phyloP scores from a whole-genome alignment of 805 yeast species.

The Ogataea naganishii region DNA sequence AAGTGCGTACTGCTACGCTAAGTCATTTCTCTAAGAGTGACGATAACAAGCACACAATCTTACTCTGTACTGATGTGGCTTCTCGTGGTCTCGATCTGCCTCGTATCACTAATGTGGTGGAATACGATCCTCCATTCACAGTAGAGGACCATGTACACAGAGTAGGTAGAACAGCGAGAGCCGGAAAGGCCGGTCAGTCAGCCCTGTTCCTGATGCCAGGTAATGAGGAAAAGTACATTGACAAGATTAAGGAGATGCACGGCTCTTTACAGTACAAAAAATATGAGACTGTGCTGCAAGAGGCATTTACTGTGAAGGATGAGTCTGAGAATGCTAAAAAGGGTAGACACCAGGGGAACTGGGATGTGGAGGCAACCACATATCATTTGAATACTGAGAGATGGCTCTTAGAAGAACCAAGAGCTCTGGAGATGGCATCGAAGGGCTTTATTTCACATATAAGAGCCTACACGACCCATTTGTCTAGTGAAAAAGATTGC shows the following conservation, averaged over 20 bases:
- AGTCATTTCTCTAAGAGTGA: conserved; percentile 44
- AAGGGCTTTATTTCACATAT: conserved; percentile 83
- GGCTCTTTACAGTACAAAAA: conserved; percentile 38
- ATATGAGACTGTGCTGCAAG: conserved; percentile 33
- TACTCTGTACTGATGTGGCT: conserved; percentile 96
- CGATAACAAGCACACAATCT: conserved; percentile 44
- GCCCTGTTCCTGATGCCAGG: conserved; percentile 80
- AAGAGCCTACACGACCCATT: conserved; percentile 94
- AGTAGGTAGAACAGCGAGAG: conserved; percentile 97
- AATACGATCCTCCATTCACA: conserved; percentile 91
- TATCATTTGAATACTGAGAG: conserved; percentile 91
- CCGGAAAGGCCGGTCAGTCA: conserved; percentile 81
- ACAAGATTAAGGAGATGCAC: conserved; percentile 50
- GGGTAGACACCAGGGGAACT: conserved; percentile 29
- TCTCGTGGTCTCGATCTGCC: conserved; percentile 95
- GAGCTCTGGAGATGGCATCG: conserved; percentile 56
- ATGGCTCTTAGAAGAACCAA: conserved; percentile 66
- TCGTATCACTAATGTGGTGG: conserved; percentile 75
- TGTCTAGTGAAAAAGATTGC: conserved; percentile 64
- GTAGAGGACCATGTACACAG: conserved; percentile 94
- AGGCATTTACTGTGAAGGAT: conserved; percentile 19
- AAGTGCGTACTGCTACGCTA: conserved; percentile 69
- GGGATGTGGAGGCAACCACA: conserved; percentile 95
- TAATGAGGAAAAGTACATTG: conserved; percentile 75
- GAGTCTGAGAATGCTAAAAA: conserved; percentile 17